Conservation (phyloP, 768 basidiomycete genomes). For the Cyclocybe cylindracea region DNA sequence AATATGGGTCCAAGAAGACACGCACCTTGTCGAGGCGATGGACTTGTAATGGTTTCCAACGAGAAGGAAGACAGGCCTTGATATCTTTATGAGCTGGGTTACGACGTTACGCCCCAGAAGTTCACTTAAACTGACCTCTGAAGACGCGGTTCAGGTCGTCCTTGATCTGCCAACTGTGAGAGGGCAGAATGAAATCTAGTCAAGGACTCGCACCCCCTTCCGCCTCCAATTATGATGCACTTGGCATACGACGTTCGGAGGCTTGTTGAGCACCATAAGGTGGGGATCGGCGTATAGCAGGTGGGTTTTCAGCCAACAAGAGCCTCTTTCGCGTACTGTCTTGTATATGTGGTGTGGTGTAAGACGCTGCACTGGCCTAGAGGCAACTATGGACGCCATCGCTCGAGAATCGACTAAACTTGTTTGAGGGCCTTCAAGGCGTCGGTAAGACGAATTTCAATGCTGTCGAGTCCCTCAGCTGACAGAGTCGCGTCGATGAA, state of each 20-base stretch:
- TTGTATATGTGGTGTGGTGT: constrained; percentile 10
- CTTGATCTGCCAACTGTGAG: no score
- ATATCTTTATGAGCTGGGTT: constrained; percentile 18
- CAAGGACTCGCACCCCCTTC: constrained; percentile 16
- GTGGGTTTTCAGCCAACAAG: constrained; percentile 22
- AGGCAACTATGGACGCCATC: no score
- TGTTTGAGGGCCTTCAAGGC: no score
- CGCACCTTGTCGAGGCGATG: constrained; percentile 70
- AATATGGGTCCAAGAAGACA: background rate
- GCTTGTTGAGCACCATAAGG: constrained; percentile 61
- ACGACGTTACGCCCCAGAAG: background rate
- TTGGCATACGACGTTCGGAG: constrained; percentile 59
- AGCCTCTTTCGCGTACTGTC: constrained; percentile 8
- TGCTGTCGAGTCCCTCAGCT: no score
- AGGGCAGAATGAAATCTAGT: no score
- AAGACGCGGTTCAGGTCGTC: constrained; percentile 39
- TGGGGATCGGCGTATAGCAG: constrained; percentile 55
- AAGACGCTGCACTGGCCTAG: no score
- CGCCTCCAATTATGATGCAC: constrained; percentile 20
- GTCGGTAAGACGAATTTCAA: no score
- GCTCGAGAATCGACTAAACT: no score
- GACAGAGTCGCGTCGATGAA: no score
- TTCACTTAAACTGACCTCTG: constrained; percentile 24
- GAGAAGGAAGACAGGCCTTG: constrained; percentile 17
- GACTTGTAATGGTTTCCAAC: constrained; percentile 46